These are phyloP conservation scores for Monilinia fructigena DNA, from an alignment of 2,329 filamentous ascomycete genomes.

Conservation along the genomic window DNA sequence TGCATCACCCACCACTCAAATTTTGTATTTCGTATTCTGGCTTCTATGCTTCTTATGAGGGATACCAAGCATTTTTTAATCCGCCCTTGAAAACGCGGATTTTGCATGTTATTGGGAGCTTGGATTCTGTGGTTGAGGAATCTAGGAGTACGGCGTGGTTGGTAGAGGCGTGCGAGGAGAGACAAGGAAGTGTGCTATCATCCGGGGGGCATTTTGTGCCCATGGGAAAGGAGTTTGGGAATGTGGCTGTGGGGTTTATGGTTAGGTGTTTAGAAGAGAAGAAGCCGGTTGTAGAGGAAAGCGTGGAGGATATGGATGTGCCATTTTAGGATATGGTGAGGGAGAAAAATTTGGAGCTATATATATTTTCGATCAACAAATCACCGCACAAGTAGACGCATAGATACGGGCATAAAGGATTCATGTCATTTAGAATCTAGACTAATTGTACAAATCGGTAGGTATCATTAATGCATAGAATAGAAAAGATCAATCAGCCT, in stretches of 20 bases:
- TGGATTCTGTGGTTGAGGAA: constrained; percentile 90
- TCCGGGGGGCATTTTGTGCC: constrained; percentile 92
- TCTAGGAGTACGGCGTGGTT: constrained; percentile 63
- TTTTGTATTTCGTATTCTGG: constrained; percentile 78
- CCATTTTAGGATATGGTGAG: constrained; percentile 50
- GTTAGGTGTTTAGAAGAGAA: constrained; percentile 43
- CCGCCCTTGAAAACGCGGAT: constrained; percentile 74
- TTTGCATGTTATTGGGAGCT: constrained; percentile 76
- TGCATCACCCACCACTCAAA: constrained; percentile 51
- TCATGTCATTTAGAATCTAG: constrained; percentile 38
- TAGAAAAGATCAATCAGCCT: constrained; percentile 27
- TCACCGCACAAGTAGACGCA: neutral
- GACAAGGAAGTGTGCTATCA: constrained; percentile 57
- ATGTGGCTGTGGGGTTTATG: constrained; percentile 73
- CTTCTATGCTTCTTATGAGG: constrained; percentile 62
- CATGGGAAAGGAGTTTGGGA: constrained; percentile 75
- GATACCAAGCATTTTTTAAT: constrained; percentile 69
- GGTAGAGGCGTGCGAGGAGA: constrained; percentile 52
- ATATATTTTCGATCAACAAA: neutral
- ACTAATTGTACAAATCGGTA: constrained; percentile 40
- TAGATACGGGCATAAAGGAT: constrained; percentile 29
- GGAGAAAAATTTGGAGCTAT: neutral
- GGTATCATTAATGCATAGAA: constrained; percentile 25
- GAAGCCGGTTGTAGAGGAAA: constrained; percentile 56
- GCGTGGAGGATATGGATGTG: constrained; percentile 66